phyloP scores from a whole-genome alignment of 2,329 filamentous ascomycete species.

The Xylaria digitata region DNA sequence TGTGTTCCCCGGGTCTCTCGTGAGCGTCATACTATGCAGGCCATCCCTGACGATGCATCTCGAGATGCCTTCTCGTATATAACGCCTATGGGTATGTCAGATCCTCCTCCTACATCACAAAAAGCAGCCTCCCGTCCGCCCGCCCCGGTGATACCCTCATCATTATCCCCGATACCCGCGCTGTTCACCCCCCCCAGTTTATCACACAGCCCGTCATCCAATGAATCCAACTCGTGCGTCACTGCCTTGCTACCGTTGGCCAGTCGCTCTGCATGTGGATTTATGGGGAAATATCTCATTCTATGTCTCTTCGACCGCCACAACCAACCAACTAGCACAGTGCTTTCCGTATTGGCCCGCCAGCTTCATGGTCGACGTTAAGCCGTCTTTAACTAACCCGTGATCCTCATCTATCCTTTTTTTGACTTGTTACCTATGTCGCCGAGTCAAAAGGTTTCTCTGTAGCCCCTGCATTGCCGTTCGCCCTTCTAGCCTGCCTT shows the following conservation, averaged over 20 bases:
- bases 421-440: slow-evolving; percentile 15
- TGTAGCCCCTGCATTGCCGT: slow-evolving; percentile 19
- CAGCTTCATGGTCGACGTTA: slow-evolving; percentile 29
- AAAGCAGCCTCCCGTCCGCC: slow-evolving; percentile 23
- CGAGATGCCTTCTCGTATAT: slow-evolving; percentile 61
- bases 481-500: slow-evolving; percentile 23
- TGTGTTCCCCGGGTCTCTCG: slow-evolving; percentile 40
- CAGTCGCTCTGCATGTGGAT: slow-evolving; percentile 47
- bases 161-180: slow-evolving; percentile 34
- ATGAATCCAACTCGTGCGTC: slow-evolving; percentile 63
- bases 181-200: slow-evolving; percentile 37
- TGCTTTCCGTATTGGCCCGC: slow-evolving; percentile 21
- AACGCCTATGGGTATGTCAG: slow-evolving; percentile 66
- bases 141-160: slow-evolving; percentile 34
- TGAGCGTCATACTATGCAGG: slow-evolving; percentile 57
- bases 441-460: slow-evolving; percentile 24
- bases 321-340: slow-evolving; percentile 43
- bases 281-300: slow-evolving; percentile 47
- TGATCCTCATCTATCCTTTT: slow-evolving; percentile 19
- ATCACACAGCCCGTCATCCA: slow-evolving; percentile 51
- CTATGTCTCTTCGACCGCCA: slow-evolving; percentile 43
- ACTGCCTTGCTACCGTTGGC: slow-evolving; percentile 60
- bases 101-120: slow-evolving; percentile 28
- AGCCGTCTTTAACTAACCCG: slow-evolving; percentile 20
- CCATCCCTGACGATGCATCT: slow-evolving; percentile 59